Conservation (phyloP, 345 rosid genomes). For the Eucalyptus sideroxylon region DNA sequence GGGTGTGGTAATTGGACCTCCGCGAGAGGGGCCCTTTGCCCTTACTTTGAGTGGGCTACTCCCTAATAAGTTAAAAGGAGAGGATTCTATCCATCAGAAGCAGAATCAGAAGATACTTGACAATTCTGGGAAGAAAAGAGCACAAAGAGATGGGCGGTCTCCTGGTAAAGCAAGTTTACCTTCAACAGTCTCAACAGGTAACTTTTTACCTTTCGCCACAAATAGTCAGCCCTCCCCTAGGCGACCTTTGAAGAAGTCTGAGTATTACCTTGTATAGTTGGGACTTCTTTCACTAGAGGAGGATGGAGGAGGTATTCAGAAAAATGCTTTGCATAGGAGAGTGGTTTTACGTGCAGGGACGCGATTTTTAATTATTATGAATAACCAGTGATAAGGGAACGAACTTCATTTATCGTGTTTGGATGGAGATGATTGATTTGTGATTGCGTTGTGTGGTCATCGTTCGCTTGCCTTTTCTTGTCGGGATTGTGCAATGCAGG, state of each 20-base stretch:
- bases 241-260: not conserved
- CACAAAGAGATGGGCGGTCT: not conserved
- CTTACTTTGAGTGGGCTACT: conserved; percentile 33
- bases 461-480: not conserved
- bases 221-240: not conserved
- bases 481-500: not conserved
- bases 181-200: not conserved
- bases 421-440: not conserved
- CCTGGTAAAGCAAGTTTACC: not conserved
- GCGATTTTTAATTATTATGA: not conserved
- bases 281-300: not conserved
- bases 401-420: not conserved
- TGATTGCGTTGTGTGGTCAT: not conserved
- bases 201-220: not conserved
- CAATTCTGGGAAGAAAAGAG: not conserved
- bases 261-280: not conserved
- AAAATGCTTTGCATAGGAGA: not conserved
- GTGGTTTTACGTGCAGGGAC: not conserved
- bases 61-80: conserved; percentile 5
- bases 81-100: not conserved
- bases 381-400: not conserved
- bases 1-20: conserved; percentile 49
- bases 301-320: not conserved
- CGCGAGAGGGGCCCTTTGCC: conserved; percentile 28
- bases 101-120: not conserved